Evolutionary conservation across 441 rosid species (phyloP).

Genomic region (Biscutella auriculata): DNA sequence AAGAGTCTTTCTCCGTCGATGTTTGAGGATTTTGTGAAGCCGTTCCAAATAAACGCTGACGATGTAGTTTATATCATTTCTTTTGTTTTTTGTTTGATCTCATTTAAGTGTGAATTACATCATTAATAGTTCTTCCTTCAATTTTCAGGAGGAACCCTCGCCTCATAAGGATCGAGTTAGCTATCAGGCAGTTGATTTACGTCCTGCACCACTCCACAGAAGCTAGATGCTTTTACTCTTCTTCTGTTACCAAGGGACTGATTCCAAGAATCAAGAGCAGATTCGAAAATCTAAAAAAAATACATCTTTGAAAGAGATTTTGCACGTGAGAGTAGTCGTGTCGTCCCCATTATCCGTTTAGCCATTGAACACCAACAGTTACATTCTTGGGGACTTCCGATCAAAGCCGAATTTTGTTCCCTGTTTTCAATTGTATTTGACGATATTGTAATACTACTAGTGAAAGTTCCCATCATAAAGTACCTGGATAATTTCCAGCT

Average conservation of each 20-base stretch:
- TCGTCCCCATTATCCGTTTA: background rate
- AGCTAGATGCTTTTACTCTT: slow-evolving; percentile 21
- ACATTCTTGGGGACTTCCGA: background rate
- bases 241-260: background rate
- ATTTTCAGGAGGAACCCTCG: slow-evolving; percentile 54
- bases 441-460: background rate
- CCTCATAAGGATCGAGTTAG: slow-evolving; percentile 55
- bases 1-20: slow-evolving; percentile 51
- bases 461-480: background rate
- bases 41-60: slow-evolving; percentile 58
- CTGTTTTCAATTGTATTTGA: slow-evolving; percentile 2
- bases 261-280: background rate
- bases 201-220: slow-evolving; percentile 72
- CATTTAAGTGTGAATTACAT: background rate
- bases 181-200: slow-evolving; percentile 62
- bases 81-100: background rate
- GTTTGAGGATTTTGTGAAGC: slow-evolving; percentile 87
- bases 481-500: too few relatives aligned
- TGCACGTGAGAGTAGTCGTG: background rate
- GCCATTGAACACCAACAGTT: background rate
- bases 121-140: background rate
- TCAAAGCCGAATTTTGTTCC: background rate
- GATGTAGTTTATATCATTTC: slow-evolving; percentile 32
- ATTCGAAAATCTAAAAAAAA: background rate
- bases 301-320: background rate